Conservation (phyloP, 2,329 filamentous ascomycete genomes). For the Ambrosiella xylebori region DNA sequence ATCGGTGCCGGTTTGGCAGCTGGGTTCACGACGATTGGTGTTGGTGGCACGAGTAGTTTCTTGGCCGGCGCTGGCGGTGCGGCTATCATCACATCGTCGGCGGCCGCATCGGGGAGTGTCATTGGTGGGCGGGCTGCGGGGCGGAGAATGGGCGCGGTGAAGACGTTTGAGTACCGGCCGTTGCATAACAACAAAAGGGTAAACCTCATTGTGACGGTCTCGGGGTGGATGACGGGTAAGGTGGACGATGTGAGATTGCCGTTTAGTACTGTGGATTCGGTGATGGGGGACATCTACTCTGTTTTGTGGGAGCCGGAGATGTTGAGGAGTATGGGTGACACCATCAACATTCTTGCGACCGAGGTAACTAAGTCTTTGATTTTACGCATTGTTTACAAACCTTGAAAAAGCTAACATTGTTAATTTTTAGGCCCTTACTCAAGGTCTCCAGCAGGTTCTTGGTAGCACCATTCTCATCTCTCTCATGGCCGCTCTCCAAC, state of each 20-base stretch:
- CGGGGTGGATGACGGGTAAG: constrained; percentile 97
- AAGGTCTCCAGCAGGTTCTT: constrained; percentile 88
- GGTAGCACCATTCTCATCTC: constrained; percentile 75
- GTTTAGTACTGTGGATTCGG: constrained; percentile 86
- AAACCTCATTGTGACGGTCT: constrained; percentile 86
- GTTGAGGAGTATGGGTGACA: constrained; percentile 93
- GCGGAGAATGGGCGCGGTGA: constrained; percentile 75
- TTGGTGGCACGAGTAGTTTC: constrained; percentile 75
- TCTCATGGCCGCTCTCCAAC: constrained; percentile 79
- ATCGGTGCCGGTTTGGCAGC: constrained; percentile 89
- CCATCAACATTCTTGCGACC: constrained; percentile 93
- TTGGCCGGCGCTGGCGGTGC: constrained; percentile 82
- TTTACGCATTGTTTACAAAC: background rate
- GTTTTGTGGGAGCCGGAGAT: constrained; percentile 97
- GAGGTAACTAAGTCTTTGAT: constrained; percentile 47
- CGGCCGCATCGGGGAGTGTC: constrained; percentile 68
- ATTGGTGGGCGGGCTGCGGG: constrained; percentile 78
- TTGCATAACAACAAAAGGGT: constrained; percentile 96
- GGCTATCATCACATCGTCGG: constrained; percentile 80
- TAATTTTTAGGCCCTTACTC: constrained; percentile 59
- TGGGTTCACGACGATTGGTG: constrained; percentile 87
- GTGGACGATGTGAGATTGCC: constrained; percentile 90
- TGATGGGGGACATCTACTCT: constrained; percentile 97
- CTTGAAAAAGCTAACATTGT: background rate
- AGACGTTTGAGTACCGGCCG: constrained; percentile 91